phyloP scores from a whole-genome alignment of 2,329 filamentous ascomycete genomes.

The Setomelanomma holmii region DNA sequence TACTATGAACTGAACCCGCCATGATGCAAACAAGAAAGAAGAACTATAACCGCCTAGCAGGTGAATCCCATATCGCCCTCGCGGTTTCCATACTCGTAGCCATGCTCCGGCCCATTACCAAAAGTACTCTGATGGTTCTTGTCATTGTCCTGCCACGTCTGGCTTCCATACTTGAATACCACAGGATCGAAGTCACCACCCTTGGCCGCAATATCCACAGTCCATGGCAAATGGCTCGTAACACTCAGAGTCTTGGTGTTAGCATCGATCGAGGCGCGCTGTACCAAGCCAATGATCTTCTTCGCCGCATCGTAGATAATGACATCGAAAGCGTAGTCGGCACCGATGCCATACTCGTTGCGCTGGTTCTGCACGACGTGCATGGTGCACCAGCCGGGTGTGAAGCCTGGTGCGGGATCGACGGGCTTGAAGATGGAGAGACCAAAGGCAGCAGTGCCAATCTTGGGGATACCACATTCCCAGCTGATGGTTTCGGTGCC shows the following conservation, averaged over 20 bases:
- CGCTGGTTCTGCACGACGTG: constrained; percentile 7
- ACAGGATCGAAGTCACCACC: constrained; percentile 5
- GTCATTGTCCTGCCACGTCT: constrained; percentile 4
- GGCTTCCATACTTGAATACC: constrained; percentile 3
- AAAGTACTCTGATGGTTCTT: constrained; percentile 3
- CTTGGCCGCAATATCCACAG: constrained; percentile 1
- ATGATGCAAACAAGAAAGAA: no score
- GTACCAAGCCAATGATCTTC: constrained; percentile 1
- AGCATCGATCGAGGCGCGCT: background rate
- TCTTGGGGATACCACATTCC: constrained; percentile 6
- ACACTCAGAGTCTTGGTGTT: background rate
- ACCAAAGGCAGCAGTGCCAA: constrained; percentile 4
- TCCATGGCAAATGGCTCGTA: constrained; percentile 2
- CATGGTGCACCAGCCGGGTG: constrained; percentile 5
- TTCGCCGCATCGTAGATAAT: constrained; percentile 1
- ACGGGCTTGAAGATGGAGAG: constrained; percentile 4
- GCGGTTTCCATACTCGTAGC: constrained; percentile 6
- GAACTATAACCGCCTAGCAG: constrained; percentile 2
- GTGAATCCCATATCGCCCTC: constrained; percentile 6
- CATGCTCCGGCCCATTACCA: background rate
- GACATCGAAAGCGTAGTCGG: constrained; percentile 3
- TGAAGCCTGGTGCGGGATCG: constrained; percentile 1
- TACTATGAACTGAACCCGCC: no score
- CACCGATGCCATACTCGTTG: constrained; percentile 4
- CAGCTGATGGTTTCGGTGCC: background rate